Percentiles rank a stretch among this genome's conserved stretches.
phyloP scores from a whole-genome alignment of 179 eudicot species.

The Heliamphora pulchella region DNA sequence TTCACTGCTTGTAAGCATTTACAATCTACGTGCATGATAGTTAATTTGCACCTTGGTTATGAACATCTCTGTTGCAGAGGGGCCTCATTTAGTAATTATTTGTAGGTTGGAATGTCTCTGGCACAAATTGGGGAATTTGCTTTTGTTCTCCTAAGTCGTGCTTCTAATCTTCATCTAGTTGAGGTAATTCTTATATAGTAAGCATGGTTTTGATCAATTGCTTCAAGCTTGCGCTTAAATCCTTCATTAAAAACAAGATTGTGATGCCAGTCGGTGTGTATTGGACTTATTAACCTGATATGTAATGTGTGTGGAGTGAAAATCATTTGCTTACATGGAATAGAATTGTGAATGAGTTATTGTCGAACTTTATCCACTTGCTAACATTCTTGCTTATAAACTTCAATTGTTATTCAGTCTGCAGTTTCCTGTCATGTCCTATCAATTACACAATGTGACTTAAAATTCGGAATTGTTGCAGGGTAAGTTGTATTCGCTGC shows the following conservation, averaged over 20 bases:
- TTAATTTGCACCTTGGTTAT: background rate
- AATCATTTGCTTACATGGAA: background rate
- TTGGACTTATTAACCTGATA: background rate
- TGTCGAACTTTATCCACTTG: background rate
- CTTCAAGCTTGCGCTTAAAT: background rate
- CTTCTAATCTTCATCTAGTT: conserved; percentile 64
- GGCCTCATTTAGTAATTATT: conserved; percentile 13
- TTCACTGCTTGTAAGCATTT: conserved; percentile 60
- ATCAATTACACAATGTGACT: background rate
- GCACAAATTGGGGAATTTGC: conserved; percentile 76
- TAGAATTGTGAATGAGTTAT: background rate
- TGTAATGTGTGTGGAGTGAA: background rate
- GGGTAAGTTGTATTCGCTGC: conserved; percentile 58
- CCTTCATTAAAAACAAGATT: background rate
- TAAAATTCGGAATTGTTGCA: conserved; percentile 20
- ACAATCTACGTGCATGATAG: background rate
- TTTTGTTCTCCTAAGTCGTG: conserved; percentile 73
- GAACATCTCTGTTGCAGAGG: background rate
- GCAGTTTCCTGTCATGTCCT: background rate
- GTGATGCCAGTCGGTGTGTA: background rate
- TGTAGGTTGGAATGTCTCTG: conserved; percentile 69
- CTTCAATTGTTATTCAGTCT: background rate
- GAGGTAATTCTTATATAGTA: conserved; percentile 30
- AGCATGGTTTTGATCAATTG: conserved; percentile 5
- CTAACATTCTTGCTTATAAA: background rate